Evolutionary conservation across 1,284 basidiomycete species (phyloP).

Genomic region (Puccinia horiana): DNA sequence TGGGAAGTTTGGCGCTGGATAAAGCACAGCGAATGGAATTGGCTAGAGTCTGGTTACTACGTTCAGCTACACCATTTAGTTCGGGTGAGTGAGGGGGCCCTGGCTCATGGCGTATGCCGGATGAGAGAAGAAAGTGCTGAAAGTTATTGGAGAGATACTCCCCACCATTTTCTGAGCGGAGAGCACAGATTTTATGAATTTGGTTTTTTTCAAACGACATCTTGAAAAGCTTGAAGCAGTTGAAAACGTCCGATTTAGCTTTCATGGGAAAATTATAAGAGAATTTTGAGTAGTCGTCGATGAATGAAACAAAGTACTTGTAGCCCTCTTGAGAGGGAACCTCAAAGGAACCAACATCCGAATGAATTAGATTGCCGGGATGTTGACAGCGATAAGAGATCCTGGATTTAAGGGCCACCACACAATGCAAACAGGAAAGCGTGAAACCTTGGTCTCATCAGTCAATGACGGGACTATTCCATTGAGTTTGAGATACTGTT

Average conservation of each 20-base stretch:
- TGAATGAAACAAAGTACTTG: too few species aligned
- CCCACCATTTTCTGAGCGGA: too few species aligned
- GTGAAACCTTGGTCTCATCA: constrained; percentile 3
- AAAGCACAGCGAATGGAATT: too few species aligned
- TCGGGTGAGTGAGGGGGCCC: constrained; percentile 24
- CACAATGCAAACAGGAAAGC: not conserved
- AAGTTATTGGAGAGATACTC: constrained; percentile 3
- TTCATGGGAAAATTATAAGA: constrained; percentile 7
- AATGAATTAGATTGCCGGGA: constrained; percentile 17
- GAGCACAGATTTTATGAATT: constrained; percentile 29
- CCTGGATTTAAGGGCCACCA: not conserved
- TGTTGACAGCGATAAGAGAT: not conserved
- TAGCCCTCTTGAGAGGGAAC: too few species aligned
- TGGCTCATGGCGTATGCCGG: not conserved
- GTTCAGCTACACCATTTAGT: constrained; percentile 9
- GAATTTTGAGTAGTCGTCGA: constrained; percentile 12
- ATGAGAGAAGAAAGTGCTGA: not conserved
- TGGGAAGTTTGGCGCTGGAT: too few species aligned
- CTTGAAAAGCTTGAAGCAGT: too few species aligned
- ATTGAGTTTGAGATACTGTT: not conserved
- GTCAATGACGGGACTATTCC: not conserved
- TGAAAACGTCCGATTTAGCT: not conserved
- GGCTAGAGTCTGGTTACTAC: too few species aligned
- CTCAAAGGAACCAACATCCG: not conserved
- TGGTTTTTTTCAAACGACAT: constrained; percentile 53